Evolutionary conservation across 2,329 filamentous ascomycete genomes (phyloP), one percentile per base, ranked within the genome.

Genomic region (Epichloe aotearoae): DNA sequence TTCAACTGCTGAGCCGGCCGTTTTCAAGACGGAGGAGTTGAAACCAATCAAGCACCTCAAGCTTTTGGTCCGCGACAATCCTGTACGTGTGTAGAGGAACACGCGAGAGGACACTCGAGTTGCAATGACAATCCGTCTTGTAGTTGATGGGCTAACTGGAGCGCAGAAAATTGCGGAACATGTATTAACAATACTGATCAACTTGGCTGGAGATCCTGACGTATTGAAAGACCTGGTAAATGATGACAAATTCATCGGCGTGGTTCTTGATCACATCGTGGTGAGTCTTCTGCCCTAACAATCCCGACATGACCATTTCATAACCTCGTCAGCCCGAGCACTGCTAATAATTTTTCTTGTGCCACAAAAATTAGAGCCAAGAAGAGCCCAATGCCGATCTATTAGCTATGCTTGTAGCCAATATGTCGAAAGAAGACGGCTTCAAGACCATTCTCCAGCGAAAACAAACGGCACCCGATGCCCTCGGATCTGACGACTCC

Each of bases 331-430:
- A 30, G 30, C 30, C 30, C 30, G 10, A 30, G 30, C 30, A 30
- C 30, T 30, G 30, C 30, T 30, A 30, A 30, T 30, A 10, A 11
- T 30, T 11, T 30, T 11, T 11, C 8, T 30, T 30, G 26, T 7
- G 14, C 3, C 37, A 15, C 26, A 11, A n/a, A 15, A 30, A n/a
- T 1, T 54, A 88, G 84, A 77, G 80, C 58, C 72, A 79, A 3
- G 80, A 84, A 49, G 91, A 97, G 63, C 76, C 79, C 33, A 90
- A 90, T 62, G 88, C 88, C 49, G 86, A 96, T 62, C 77, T 93
- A 40, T 71, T 94, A 44, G 82, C 88, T 44, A 97, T 96, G 89
- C 78, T 98, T 14, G 76, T 97, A 23, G 89, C 93, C 65, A 98
- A 98, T 63, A 74, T 98, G 49, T 79, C 83, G 52, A 97, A 97